Base-by-base conservation (phyloP, 1,284 basidiomycete species). In the Papiliotrema terrestris region DNA sequence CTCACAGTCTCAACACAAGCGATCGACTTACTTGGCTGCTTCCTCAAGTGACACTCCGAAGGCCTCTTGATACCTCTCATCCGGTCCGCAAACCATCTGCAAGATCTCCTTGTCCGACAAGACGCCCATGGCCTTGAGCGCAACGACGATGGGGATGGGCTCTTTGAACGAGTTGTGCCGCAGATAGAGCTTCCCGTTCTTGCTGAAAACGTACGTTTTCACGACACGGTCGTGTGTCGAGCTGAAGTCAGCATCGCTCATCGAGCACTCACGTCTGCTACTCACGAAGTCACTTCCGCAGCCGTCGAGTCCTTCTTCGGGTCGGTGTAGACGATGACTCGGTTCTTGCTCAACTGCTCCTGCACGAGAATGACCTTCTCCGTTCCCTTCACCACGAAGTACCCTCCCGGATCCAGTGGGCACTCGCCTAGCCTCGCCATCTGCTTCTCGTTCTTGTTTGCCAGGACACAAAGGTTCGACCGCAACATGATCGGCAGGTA, bases 291-390 rank as follows among this genome's bases (percentile, higher is more conserved):
- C 78, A 97, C 98, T 19, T 92, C 95, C 9, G 96, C 94, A 69
- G 92, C 91, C 0, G 98, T 94, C 45, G 90, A 80, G 15, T 91
- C 91, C 78, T 98, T 98, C 45, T 87, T 87, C 8, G 83, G 79
- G 77, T 98, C 90, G 38, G 88, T 88, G 80, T 98, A 97, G 61
- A 99, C 95, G 61, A 99, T 96, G 72, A 99, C 98, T 56, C 96
- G 85, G 78, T 99, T 99, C 81, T 98, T 99, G 81, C 91, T 94
- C 68, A 99, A 80, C 78, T 98, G 96, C 75, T 99, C 97, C 76
- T 99, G 96, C 1, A 98, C 95, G 56, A 99, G 82, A 63, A 99
- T 98, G 68, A 99, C 96, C 80, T 99, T 99, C 78, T 99, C 96
- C 19, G 97, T 98, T 14, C 96, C 96, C 76, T 96, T 98, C 51